These are phyloP conservation scores for Arthroderma uncinatum DNA, from an alignment of 2,329 filamentous ascomycete species.

Conservation along the genomic window DNA sequence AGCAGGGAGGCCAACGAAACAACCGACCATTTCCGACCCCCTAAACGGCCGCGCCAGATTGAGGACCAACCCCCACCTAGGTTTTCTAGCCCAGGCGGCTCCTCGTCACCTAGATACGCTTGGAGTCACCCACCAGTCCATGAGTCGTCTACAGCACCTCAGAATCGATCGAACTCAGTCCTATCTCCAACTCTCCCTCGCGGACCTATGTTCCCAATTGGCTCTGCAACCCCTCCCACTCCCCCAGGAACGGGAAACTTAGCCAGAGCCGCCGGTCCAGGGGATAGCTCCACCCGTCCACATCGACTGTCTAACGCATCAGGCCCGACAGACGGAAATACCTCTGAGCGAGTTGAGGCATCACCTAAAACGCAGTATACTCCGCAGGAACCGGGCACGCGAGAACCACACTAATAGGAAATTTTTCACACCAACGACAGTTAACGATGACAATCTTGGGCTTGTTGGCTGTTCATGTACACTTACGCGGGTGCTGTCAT, in stretches of 20 bases:
- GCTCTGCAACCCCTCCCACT: slow-evolving; percentile 4
- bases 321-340: neutral
- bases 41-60: slow-evolving; percentile 12
- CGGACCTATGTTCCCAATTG: neutral
- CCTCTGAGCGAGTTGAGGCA: neutral
- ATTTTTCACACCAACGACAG: neutral
- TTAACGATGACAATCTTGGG: neutral
- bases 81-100: slow-evolving; percentile 5
- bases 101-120: neutral
- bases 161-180: neutral
- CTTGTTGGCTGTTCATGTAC: neutral
- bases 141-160: neutral
- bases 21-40: slow-evolving; percentile 10
- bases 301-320: neutral
- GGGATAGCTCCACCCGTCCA: neutral
- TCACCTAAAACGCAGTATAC: neutral
- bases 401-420: neutral
- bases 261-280: neutral
- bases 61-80: slow-evolving; percentile 1
- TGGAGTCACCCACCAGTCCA: neutral
- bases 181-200: neutral
- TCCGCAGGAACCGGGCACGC: neutral
- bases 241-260: slow-evolving; percentile 7
- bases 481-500: neutral
- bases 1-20: slow-evolving; percentile 10